A percentile compares a stretch with the other conserved stretches of the same genome.
Conservation (phyloP, 208 protist species). For the Leishmania tropica region DNA sequence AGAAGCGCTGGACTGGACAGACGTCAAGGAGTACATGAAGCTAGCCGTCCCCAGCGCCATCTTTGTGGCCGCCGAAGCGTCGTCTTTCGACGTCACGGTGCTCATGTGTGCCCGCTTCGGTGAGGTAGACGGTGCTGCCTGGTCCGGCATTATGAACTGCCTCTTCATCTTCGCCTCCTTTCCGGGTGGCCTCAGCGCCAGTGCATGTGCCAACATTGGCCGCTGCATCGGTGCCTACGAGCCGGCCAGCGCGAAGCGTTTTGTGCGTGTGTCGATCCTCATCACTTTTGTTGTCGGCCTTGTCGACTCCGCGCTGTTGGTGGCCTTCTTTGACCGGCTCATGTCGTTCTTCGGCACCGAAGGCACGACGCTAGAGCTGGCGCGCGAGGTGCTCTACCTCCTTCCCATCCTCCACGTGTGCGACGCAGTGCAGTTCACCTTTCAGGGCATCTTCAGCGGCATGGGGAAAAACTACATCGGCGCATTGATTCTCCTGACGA, state of each 20-base stretch:
- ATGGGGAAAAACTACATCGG: slow-evolving; percentile 81
- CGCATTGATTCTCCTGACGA: slow-evolving; percentile 71
- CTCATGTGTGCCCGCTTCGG: slow-evolving; percentile 71
- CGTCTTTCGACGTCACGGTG: slow-evolving; percentile 83
- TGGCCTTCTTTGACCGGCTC: slow-evolving; percentile 63
- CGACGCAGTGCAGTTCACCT: slow-evolving; percentile 83
- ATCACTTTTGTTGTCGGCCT: slow-evolving; percentile 43
- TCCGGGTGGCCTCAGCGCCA: slow-evolving; percentile 73
- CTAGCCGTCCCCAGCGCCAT: slow-evolving; percentile 81
- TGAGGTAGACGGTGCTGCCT: slow-evolving; percentile 63
- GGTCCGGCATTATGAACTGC: slow-evolving; percentile 84
- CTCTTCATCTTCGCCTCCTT: slow-evolving; percentile 77
- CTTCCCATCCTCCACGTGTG: slow-evolving; percentile 77
- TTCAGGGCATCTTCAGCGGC: slow-evolving; percentile 88
- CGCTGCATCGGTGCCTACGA: slow-evolving; percentile 73
- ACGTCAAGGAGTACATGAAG: slow-evolving; percentile 82
- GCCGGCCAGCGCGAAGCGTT: slow-evolving; percentile 58
- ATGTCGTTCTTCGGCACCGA: slow-evolving; percentile 76
- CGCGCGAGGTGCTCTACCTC: slow-evolving; percentile 53
- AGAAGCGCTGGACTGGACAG: slow-evolving; percentile 62
- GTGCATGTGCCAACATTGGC: slow-evolving; percentile 81
- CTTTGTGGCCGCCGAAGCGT: slow-evolving; percentile 87
- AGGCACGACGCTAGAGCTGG: slow-evolving; percentile 54
- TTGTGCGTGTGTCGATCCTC: slow-evolving; percentile 53
- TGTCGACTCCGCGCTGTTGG: slow-evolving; percentile 54